Conservation (phyloP, 129 eudicot genomes). For the Chrysanthemum seticuspe region DNA sequence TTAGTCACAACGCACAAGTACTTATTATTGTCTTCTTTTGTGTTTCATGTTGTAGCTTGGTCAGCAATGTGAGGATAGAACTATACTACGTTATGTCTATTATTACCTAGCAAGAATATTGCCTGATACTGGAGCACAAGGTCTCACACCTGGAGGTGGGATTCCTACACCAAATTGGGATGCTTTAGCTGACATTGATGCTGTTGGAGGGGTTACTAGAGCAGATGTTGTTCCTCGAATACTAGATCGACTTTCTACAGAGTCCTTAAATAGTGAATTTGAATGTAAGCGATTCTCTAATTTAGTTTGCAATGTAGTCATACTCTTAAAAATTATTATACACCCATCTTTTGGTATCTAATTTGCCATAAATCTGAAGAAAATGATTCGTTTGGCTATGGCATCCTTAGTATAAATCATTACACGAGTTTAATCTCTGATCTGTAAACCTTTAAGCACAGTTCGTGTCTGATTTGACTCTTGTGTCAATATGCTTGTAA, state of each 20-base stretch:
- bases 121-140: conserved; percentile 96
- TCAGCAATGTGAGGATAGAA: conserved; percentile 97
- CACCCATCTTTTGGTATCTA: conserved; percentile 15
- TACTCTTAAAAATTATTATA: conserved; percentile 10
- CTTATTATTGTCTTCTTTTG: conserved; percentile 12
- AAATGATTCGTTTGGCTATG: conserved; percentile 9
- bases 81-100: conserved; percentile 88
- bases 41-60: conserved; percentile 61
- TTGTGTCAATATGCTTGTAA: neutral
- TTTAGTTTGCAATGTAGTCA: conserved; percentile 8
- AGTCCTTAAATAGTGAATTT: conserved; percentile 73
- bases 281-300: conserved; percentile 56
- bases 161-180: conserved; percentile 99
- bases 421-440: no score
- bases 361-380: conserved; percentile 11
- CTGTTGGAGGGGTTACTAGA: conserved; percentile 96
- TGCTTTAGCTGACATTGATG: conserved; percentile 97
- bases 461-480: conserved; percentile 15
- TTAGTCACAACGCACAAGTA: neutral
- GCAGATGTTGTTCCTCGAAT: conserved; percentile 97
- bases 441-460: neutral
- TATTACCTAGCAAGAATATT: conserved; percentile 94
- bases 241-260: conserved; percentile 78
- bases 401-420: neutral
- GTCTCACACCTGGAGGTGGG: conserved; percentile 93